phyloP scores from a whole-genome alignment of 192 early-diverging fungal species.

The Rhizoclosmatium sp. region DNA sequence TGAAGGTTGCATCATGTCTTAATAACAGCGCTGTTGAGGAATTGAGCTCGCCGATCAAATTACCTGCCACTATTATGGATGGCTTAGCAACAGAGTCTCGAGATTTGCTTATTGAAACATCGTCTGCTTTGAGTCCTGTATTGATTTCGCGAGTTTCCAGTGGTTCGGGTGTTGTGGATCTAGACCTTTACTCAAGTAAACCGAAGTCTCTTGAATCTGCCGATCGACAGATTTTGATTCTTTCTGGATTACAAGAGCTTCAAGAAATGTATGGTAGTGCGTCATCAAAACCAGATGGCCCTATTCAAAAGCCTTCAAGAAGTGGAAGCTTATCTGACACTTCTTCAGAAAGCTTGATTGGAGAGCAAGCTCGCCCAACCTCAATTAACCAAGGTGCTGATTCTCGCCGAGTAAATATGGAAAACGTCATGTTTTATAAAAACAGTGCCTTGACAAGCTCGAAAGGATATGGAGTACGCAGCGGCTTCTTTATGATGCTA shows the following conservation, averaged over 20 bases:
- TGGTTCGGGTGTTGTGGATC: background rate
- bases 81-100: conserved; percentile 46
- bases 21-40: conserved; percentile 41
- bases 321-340: background rate
- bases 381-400: background rate
- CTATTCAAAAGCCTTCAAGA: conserved; percentile 1
- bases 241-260: conserved; percentile 19
- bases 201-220: background rate
- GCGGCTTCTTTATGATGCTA: conserved; percentile 50
- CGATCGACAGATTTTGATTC: conserved; percentile 20
- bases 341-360: background rate
- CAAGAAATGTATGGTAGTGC: conserved; percentile 17
- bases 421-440: conserved; percentile 45
- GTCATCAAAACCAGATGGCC: background rate
- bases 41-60: conserved; percentile 41
- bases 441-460: conserved; percentile 39
- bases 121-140: conserved; percentile 32
- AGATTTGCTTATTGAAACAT: conserved; percentile 40
- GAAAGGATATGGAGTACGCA: conserved; percentile 40
- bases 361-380: background rate
- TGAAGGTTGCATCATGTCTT: conserved; percentile 18
- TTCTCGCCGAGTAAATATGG: conserved; percentile 25
- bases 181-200: background rate
- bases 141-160: background rate
- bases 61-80: conserved; percentile 46